Percentiles rank a stretch among this genome's conserved stretches.
phyloP scores from a whole-genome alignment of 768 basidiomycete genomes.

The Leccinum subgranulosum region DNA sequence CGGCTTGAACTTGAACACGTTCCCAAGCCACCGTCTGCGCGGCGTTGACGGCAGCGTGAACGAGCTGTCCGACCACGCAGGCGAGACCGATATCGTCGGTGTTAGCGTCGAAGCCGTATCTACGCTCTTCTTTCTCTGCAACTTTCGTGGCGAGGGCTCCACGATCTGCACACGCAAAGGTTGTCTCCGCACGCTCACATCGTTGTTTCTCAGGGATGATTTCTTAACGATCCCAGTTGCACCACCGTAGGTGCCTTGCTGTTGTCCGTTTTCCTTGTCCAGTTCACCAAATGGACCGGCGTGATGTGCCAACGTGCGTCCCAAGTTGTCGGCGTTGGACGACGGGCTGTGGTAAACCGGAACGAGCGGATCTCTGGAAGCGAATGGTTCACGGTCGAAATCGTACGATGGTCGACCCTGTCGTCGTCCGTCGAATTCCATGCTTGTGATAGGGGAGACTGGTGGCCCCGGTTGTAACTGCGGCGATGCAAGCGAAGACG shows the following conservation, averaged over 20 bases:
- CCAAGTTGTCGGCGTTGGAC: constrained; percentile 3
- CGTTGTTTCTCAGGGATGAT: constrained; percentile 42
- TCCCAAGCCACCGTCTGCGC: constrained; percentile 77
- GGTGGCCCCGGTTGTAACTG: constrained; percentile 9
- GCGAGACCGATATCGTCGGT: constrained; percentile 26
- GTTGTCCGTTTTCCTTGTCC: constrained; percentile 59
- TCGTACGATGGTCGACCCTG: constrained; percentile 8
- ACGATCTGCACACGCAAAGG: constrained; percentile 49
- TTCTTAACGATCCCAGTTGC: constrained; percentile 34
- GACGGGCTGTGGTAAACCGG: constrained; percentile 9
- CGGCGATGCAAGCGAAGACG: constrained; percentile 16
- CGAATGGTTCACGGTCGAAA: not conserved
- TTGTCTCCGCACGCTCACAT: constrained; percentile 12
- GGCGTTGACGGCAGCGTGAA: constrained; percentile 44
- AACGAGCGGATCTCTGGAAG: constrained; percentile 39
- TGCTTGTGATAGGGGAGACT: constrained; percentile 10
- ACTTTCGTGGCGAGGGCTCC: constrained; percentile 43
- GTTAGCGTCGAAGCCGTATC: constrained; percentile 9
- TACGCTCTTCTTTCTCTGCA: constrained; percentile 28
- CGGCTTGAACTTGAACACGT: constrained; percentile 84
- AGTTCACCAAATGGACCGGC: constrained; percentile 19
- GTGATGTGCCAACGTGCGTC: not conserved
- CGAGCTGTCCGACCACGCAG: constrained; percentile 47
- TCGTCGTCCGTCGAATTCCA: constrained; percentile 21
- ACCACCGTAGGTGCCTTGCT: not conserved